Conservation (phyloP, 2,329 filamentous ascomycete genomes). For the Arachnomyces sp. region DNA sequence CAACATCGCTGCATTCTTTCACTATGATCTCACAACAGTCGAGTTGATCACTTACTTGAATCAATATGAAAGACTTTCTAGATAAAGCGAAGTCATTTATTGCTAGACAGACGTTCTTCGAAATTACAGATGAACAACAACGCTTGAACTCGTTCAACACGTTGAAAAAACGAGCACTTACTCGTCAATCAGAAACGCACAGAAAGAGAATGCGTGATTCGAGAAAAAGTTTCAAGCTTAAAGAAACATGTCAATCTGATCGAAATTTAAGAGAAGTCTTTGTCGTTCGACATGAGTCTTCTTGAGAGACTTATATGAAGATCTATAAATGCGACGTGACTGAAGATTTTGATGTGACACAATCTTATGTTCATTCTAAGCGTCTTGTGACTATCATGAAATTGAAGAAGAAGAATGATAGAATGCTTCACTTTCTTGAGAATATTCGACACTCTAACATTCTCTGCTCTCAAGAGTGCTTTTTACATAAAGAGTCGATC, state of each 20-base stretch:
- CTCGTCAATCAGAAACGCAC: background rate
- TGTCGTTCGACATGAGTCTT: constrained; percentile 11
- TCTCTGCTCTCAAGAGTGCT: constrained; percentile 5
- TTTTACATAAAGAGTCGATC: constrained; percentile 8
- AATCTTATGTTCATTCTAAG: constrained; percentile 5
- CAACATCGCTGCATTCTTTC: background rate
- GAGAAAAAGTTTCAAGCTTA: constrained; percentile 1
- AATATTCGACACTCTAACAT: constrained; percentile 11
- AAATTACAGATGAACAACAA: background rate
- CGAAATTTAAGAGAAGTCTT: background rate
- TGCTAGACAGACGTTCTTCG: background rate
- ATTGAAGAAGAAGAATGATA: constrained; percentile 7
- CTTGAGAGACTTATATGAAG: constrained; percentile 16
- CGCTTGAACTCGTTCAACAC: background rate
- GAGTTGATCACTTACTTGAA: background rate
- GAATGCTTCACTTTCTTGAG: constrained; percentile 5
- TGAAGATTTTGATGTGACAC: constrained; percentile 10
- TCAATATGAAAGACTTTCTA: background rate
- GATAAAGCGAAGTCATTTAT: background rate
- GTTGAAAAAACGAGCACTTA: constrained; percentile 1
- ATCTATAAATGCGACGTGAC: constrained; percentile 17
- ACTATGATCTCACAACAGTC: background rate
- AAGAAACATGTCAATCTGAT: background rate
- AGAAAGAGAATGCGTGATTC: background rate
- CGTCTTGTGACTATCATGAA: constrained; percentile 10